Evolutionary conservation across 768 basidiomycete species (phyloP).

Genomic region (Amanita pallidorosea): DNA sequence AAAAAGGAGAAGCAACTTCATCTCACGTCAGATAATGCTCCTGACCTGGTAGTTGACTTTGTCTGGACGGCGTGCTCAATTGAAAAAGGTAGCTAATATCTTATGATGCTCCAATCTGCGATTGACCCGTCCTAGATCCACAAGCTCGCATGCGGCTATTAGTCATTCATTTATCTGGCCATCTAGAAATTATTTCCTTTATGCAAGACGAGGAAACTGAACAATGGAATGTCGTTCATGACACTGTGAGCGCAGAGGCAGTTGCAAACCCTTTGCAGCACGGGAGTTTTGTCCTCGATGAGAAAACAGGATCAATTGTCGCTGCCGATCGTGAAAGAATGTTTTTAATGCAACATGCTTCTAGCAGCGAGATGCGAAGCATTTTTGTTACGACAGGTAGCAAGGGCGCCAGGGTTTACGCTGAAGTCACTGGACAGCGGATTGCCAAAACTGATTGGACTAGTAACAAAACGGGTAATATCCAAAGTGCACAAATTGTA

Average conservation of each 20-base stretch:
- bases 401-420: conserved; percentile 45
- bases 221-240: conserved; percentile 24
- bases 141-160: conserved; percentile 48
- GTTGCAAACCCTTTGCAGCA: conserved; percentile 33
- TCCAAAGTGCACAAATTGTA: conserved; percentile 43
- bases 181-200: conserved; percentile 48
- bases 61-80: conserved; percentile 57
- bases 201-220: conserved; percentile 21
- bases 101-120: not conserved
- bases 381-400: conserved; percentile 38
- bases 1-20: conserved; percentile 28
- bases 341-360: conserved; percentile 12
- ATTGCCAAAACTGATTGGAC: conserved; percentile 59
- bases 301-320: conserved; percentile 35
- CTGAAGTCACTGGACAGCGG: conserved; percentile 55
- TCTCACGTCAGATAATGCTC: conserved; percentile 20
- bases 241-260: conserved; percentile 26
- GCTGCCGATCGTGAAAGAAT: conserved; percentile 34
- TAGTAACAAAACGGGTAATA: conserved; percentile 33
- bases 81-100: conserved; percentile 31
- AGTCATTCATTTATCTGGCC: conserved; percentile 46
- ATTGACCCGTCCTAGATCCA: conserved; percentile 23
- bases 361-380: conserved; percentile 16
- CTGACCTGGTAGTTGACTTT: conserved; percentile 39
- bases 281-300: conserved; percentile 44